Evolutionary conservation across 2,329 filamentous ascomycete genomes (phyloP), one percentile per base, ranked within the genome.

Genomic region (Colletotrichum sp.): DNA sequence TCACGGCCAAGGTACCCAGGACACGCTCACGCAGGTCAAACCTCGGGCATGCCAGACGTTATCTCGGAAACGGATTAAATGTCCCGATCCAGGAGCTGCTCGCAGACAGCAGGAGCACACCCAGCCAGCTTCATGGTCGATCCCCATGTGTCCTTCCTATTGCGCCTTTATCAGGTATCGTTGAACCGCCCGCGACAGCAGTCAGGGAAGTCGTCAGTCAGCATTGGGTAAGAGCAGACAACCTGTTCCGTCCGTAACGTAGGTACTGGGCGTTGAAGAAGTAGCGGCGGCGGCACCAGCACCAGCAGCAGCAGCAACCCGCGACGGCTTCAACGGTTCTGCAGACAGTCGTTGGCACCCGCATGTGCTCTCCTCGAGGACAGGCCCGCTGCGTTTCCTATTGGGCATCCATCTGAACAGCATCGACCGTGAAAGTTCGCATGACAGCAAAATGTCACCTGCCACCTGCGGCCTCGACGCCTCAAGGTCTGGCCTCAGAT

Each of bases 71-170:
- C 39, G 72, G 72, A 44, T 65, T 52, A n/a, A 55, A 63, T 34
- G 63, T 44, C 62, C 72, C 55, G 36, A 72, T 75, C 30, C 52
- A 68, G 72, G 62, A 75, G 69, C 69, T 72, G 52, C 62, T 36
- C n/a, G 32, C 13, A n/a, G 60, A 66, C 34, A 52, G 69, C 52
- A 72, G 69, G 62, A 67, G 18, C 62, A 21, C 36, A 39, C 39
- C 32, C 49, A 52, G n/a, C 21, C 68, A 36, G 28, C 21, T 34
- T 71, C 67, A 16, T 6, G 63, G 72, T 32, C 69, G 52, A 75
- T 75, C 72, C 55, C 52, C 24, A 52, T 18, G 30, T 55, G 73
- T 59, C 73, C 69, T 76, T 73, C 73, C 73, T 69, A 59, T 60
- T 73, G 64, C 59, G 69, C 69, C n/a, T 34, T 49, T 18, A 26